Evolutionary conservation across 2,329 filamentous ascomycete genomes (phyloP).

Genomic region (Orbilia quercus): DNA sequence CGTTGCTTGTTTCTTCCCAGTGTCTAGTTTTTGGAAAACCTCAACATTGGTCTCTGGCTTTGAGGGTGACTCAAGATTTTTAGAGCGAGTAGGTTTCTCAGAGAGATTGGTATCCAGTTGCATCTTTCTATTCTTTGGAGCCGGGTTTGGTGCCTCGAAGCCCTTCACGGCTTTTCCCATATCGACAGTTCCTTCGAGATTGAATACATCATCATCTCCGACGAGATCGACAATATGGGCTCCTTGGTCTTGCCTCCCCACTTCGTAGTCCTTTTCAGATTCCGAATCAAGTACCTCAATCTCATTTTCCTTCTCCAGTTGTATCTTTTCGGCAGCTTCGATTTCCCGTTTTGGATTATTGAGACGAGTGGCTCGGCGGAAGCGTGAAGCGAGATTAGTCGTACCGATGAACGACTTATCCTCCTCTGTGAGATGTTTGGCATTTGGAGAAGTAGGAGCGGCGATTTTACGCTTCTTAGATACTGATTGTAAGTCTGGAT

Average conservation of each 20-base stretch:
- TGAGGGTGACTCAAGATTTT: neutral
- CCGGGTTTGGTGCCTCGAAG: neutral
- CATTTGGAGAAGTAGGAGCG: conserved; percentile 1
- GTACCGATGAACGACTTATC: conserved; percentile 11
- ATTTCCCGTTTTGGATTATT: conserved; percentile 10
- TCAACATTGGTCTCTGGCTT: neutral
- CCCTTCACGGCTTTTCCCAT: neutral
- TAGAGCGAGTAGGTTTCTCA: neutral
- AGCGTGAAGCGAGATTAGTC: conserved; percentile 12
- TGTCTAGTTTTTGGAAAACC: neutral
- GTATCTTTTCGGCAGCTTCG: neutral
- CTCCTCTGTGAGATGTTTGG: neutral
- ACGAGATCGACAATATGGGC: neutral
- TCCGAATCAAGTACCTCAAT: neutral
- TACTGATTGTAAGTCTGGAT: conserved; percentile 2
- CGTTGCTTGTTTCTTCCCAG: neutral
- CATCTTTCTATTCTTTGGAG: neutral
- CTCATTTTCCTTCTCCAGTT: neutral
- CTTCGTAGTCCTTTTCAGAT: neutral
- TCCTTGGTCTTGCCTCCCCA: neutral
- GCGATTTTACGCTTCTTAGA: conserved; percentile 1
- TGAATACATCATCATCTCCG: neutral
- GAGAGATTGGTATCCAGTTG: neutral
- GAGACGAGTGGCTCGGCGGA: conserved; percentile 6
- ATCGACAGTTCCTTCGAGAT: conserved; percentile 8